Percentiles rank a stretch among this genome's conserved stretches.
Evolutionary conservation across 2,329 filamentous ascomycete species (phyloP).

Genomic region (Magnaporthiopsis incrustans): DNA sequence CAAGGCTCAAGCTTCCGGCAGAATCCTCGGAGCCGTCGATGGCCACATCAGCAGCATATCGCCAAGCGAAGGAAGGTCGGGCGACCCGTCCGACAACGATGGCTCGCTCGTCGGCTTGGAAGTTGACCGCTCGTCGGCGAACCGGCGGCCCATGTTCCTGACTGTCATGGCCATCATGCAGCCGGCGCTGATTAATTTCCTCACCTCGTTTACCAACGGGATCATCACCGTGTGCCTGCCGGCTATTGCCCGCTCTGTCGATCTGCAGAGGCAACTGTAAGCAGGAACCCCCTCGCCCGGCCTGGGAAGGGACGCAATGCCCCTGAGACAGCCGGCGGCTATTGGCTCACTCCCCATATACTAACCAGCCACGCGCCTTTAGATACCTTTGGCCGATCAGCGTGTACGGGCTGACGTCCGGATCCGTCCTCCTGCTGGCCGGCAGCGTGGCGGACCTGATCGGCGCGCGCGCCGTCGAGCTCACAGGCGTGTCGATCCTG

Average conservation of each 20-base stretch:
- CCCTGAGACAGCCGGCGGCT: background rate
- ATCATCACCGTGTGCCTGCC: slow-evolving; percentile 31
- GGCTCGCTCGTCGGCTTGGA: background rate
- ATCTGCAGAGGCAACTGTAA: slow-evolving; percentile 16
- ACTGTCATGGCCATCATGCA: slow-evolving; percentile 8
- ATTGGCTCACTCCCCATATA: background rate
- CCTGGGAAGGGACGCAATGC: too few relatives aligned
- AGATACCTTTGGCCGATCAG: slow-evolving; percentile 25
- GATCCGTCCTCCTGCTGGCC: slow-evolving; percentile 28
- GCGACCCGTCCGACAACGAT: background rate
- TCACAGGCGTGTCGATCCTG: slow-evolving; percentile 24
- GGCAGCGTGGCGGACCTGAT: slow-evolving; percentile 30
- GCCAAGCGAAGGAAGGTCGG: background rate
- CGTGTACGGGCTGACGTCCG: slow-evolving; percentile 26
- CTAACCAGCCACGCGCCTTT: background rate
- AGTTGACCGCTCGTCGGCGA: background rate
- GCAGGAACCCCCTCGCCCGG: background rate
- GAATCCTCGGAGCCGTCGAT: background rate
- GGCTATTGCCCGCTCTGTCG: slow-evolving; percentile 27
- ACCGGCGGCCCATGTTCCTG: background rate
- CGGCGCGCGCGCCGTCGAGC: slow-evolving; percentile 23
- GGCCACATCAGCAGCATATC: background rate
- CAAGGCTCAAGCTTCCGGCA: background rate
- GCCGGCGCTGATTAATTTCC: slow-evolving; percentile 20
- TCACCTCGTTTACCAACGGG: slow-evolving; percentile 20